Base-by-base conservation (phyloP, 192 early-diverging fungal species). In the Podila epigama region DNA sequence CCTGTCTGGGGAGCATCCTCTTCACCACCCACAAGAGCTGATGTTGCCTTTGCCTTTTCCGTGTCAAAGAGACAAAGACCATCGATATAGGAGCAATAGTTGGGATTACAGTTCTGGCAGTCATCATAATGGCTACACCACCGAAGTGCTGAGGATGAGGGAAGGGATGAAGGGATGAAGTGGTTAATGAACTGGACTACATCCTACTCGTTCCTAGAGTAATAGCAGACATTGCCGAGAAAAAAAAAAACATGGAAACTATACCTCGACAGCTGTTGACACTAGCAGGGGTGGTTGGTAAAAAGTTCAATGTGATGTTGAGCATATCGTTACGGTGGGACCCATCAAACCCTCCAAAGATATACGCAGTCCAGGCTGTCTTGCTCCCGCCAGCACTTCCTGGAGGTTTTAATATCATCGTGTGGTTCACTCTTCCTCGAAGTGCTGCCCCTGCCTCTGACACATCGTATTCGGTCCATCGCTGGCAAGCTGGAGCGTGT, bases 21-120 rank as follows among this genome's bases (percentile, higher is more conserved):
- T 7, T 44, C 9, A 1, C 35, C 29, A 7, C 73, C 73, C 2
- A 77, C 35, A 28, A 77, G 73, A 4, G 44, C 9, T 8, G 41
- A 12, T 10, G 58, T 27, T 31, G n/a, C 31, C 40, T 80, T 72
- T 31, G 69, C 79, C 28, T 80, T 80, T 34, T 70, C 70, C 0
- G 79, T 68, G 51, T 80, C 79, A 57, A 80, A 80, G 18, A 80
- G 63, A 41, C 79, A 80, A 29, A 80, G 69, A 48, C 70, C 70
- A n/a, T 31, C 28, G 35, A 70, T 20, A 39, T 80, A 80, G 12
- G 79, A 80, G 32, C 79, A 80, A 35, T 80, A 80, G 20, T 51
- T 66, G 3, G 54, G 27, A 28, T 70, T 71, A 35, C 69, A 72
- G 56, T 68, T 60, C 29, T 62, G 64, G 32, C 79, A 80, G 52